Evolutionary conservation across 2,329 filamentous ascomycete species (phyloP).

Genomic region (Amesomyces nigricolor): DNA sequence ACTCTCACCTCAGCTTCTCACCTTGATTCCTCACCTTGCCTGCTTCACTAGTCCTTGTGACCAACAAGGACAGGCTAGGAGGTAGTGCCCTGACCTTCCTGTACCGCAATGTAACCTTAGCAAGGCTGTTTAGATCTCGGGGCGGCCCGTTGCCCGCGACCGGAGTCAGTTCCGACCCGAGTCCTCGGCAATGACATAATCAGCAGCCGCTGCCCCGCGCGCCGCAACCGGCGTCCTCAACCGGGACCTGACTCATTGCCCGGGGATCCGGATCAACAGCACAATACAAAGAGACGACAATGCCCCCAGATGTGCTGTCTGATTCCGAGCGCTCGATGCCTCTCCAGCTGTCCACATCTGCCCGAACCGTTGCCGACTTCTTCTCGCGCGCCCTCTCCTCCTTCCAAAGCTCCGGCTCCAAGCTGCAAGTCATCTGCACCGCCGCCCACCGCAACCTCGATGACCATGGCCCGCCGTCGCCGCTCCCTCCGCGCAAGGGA

Average conservation of each 20-base stretch:
- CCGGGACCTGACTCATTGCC: too few species aligned
- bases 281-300: background rate
- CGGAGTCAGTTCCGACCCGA: background rate
- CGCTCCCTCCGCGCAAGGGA: slow-evolving; percentile 18
- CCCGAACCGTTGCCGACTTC: slow-evolving; percentile 33
- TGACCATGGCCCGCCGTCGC: slow-evolving; percentile 12
- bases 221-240: background rate
- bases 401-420: slow-evolving; percentile 40
- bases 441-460: slow-evolving; percentile 24
- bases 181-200: slow-evolving; percentile 3
- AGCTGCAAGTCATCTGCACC: slow-evolving; percentile 43
- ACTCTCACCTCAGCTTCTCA: too few species aligned
- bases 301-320: background rate
- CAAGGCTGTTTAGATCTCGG: too few species aligned
- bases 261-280: too few species aligned
- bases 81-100: too few species aligned
- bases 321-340: slow-evolving; percentile 10
- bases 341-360: slow-evolving; percentile 9
- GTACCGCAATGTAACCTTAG: too few species aligned
- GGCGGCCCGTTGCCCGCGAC: background rate
- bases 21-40: too few species aligned
- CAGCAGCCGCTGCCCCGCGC: background rate
- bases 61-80: too few species aligned
- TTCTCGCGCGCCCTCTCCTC: slow-evolving; percentile 41
- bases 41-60: too few species aligned